Conservation (phyloP, 305 asterid genomes). For the Fraxinus xanthoxyloides region DNA sequence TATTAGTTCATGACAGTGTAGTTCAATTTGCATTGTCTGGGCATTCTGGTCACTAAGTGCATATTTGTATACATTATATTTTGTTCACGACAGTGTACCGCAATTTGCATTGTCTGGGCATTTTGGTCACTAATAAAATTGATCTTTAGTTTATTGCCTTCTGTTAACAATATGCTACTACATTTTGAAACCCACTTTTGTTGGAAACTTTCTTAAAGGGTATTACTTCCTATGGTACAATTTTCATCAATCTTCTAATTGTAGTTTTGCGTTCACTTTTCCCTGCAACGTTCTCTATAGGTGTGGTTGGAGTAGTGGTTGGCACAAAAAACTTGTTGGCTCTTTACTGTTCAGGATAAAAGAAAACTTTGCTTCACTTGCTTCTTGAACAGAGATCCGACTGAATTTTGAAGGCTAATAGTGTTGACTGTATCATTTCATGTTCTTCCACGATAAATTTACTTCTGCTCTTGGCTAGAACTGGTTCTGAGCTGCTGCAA, state of each 20-base stretch:
- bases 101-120: not conserved
- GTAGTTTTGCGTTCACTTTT: not conserved
- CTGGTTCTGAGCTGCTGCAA: not conserved
- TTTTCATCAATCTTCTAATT: not conserved
- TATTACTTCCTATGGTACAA: not conserved
- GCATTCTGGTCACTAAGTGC: not conserved
- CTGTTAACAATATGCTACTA: not conserved
- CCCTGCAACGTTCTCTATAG: not conserved
- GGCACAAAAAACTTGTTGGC: not conserved
- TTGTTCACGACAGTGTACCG: not conserved
- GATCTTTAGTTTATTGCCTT: not conserved
- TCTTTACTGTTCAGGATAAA: not conserved
- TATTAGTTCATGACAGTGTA: too few species aligned
- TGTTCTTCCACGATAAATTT: not conserved
- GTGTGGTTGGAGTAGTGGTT: not conserved
- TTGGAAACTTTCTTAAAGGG: not conserved
- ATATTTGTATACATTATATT: too few species aligned
- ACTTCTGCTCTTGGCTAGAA: not conserved
- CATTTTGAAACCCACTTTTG: not conserved
- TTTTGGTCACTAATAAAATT: not conserved
- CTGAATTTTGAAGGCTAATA: not conserved
- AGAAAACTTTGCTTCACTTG: not conserved
- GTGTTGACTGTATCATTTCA: not conserved
- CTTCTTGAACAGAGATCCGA: not conserved
- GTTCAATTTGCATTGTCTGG: not conserved